phyloP scores from a whole-genome alignment of 192 early-diverging fungal genomes.

The Backusella morwellensis region DNA sequence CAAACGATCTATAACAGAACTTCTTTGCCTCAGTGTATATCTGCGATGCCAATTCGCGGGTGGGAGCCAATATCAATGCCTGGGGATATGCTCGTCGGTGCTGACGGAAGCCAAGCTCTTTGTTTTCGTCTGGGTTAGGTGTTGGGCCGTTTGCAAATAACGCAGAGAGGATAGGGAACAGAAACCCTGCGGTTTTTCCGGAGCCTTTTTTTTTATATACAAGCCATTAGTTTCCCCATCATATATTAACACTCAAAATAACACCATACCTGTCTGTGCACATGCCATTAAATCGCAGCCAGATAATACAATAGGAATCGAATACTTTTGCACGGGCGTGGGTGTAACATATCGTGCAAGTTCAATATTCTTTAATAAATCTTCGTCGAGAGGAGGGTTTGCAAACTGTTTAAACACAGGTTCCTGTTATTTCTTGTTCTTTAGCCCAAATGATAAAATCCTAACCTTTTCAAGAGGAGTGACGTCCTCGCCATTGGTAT shows the following conservation, averaged over 20 bases:
- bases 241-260: neutral
- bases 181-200: conserved; percentile 81
- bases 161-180: conserved; percentile 71
- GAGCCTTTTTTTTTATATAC: conserved; percentile 36
- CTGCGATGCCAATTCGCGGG: conserved; percentile 95
- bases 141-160: conserved; percentile 52
- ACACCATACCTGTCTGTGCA: conserved; percentile 69
- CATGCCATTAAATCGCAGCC: conserved; percentile 84
- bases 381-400: conserved; percentile 67
- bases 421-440: conserved; percentile 21
- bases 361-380: conserved; percentile 73
- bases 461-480: conserved; percentile 50
- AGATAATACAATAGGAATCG: conserved; percentile 56
- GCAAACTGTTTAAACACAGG: conserved; percentile 42
- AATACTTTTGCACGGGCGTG: conserved; percentile 74
- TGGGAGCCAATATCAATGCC: conserved; percentile 95
- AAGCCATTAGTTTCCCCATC: neutral
- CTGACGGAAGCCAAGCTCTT: conserved; percentile 9
- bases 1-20: conserved; percentile 85
- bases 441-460: neutral
- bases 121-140: neutral
- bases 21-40: conserved; percentile 89
- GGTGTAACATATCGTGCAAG: conserved; percentile 63
- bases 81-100: conserved; percentile 64
- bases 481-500: conserved; percentile 53